Evolutionary conservation across 2,329 filamentous ascomycete species (phyloP).

Genomic region (Fusarium sp.): DNA sequence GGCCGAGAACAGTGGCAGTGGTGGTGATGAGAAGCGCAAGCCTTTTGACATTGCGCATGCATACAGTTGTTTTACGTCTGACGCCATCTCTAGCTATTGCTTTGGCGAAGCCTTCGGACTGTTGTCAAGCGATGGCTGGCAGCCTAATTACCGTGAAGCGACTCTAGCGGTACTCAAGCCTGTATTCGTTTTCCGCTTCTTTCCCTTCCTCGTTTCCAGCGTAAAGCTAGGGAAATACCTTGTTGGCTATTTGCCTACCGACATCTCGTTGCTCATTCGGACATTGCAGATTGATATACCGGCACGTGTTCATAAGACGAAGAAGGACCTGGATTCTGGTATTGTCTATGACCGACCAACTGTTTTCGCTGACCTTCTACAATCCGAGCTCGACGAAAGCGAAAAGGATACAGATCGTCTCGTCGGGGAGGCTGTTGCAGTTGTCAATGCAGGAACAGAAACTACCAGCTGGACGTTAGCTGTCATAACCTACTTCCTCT

Average conservation of each 20-base stretch:
- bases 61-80: slow-evolving; percentile 24
- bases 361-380: slow-evolving; percentile 11
- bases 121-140: slow-evolving; percentile 2
- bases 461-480: slow-evolving; percentile 27
- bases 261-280: slow-evolving; percentile 10
- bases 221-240: slow-evolving; percentile 23
- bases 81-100: slow-evolving; percentile 24
- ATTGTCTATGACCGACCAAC: slow-evolving; percentile 24
- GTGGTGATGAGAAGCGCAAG: neutral
- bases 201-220: slow-evolving; percentile 13
- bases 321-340: slow-evolving; percentile 4
- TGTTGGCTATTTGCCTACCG: neutral
- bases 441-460: slow-evolving; percentile 28
- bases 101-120: slow-evolving; percentile 29
- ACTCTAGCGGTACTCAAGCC: slow-evolving; percentile 29
- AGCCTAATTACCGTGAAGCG: slow-evolving; percentile 24
- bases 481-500: slow-evolving; percentile 26
- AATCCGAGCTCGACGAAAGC: slow-evolving; percentile 14
- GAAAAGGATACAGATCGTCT: slow-evolving; percentile 22
- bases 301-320: slow-evolving; percentile 15
- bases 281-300: slow-evolving; percentile 24
- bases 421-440: slow-evolving; percentile 3
- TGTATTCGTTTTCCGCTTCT: slow-evolving; percentile 24
- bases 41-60: slow-evolving; percentile 16
- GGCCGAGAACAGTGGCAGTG: slow-evolving; percentile 1